phyloP scores from a whole-genome alignment of 805 yeast genomes.

The Spathaspora gorwiae region DNA sequence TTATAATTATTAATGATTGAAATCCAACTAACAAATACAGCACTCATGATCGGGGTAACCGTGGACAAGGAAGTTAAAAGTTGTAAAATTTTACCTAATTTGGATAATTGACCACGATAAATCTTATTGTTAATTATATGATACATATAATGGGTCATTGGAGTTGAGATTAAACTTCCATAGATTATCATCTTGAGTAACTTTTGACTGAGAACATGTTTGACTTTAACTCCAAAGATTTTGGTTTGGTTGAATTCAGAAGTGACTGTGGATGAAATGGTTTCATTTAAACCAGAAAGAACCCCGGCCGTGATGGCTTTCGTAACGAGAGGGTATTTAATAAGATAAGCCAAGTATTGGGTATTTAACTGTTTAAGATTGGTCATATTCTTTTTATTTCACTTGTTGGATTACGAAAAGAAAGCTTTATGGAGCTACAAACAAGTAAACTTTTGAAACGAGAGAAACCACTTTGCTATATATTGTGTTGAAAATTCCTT shows the following conservation, averaged over 20 bases:
- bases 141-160: conserved; percentile 54
- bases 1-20: conserved; percentile 43
- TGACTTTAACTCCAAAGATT: conserved; percentile 17
- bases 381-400: neutral
- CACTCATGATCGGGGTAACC: conserved; percentile 50
- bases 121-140: conserved; percentile 42
- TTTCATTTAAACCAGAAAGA: conserved; percentile 54
- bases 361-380: conserved; percentile 14
- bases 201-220: conserved; percentile 41
- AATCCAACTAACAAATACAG: conserved; percentile 48
- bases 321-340: conserved; percentile 52
- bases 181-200: conserved; percentile 52
- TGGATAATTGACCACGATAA: conserved; percentile 38
- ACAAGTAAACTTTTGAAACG: too few relatives aligned
- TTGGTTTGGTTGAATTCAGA: conserved; percentile 34
- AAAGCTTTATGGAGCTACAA: too few relatives aligned
- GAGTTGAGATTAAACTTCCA: conserved; percentile 53
- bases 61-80: conserved; percentile 48
- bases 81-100: conserved; percentile 41
- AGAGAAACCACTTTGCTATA: too few relatives aligned
- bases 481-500: neutral
- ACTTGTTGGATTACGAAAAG: neutral
- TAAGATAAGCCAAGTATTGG: conserved; percentile 34
- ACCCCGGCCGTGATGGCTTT: conserved; percentile 55
- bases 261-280: conserved; percentile 49